phyloP scores from a whole-genome alignment of 495 filamentous ascomycete species.

The Tirmania nivea region DNA sequence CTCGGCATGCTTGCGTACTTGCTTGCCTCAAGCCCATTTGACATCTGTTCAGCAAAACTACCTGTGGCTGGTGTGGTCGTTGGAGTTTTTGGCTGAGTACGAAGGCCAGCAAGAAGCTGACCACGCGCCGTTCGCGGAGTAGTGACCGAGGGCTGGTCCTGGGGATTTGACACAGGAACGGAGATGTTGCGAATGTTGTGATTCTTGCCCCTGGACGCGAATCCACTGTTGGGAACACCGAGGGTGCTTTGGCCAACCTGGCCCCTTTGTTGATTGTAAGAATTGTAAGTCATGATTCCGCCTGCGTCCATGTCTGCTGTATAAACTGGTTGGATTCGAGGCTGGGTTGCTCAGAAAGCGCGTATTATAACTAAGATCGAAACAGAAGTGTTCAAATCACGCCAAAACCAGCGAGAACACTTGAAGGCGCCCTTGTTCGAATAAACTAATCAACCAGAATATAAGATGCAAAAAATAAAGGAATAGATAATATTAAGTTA shows the following conservation, averaged over 20 bases:
- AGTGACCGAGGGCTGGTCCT: constrained; percentile 21
- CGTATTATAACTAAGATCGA: too few species aligned
- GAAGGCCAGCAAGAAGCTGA: constrained; percentile 77
- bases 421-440: constrained; percentile 7
- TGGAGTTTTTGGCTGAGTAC: constrained; percentile 77
- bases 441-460: too few species aligned
- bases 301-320: constrained; percentile 68
- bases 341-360: too few species aligned
- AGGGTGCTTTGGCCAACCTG: constrained; percentile 21
- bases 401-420: not conserved
- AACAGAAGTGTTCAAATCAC: too few species aligned
- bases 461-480: constrained; percentile 5
- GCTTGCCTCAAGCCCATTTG: constrained; percentile 19
- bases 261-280: constrained; percentile 24
- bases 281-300: constrained; percentile 95
- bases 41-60: constrained; percentile 11
- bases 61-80: constrained; percentile 34
- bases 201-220: constrained; percentile 49
- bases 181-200: constrained; percentile 30
- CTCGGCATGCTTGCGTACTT: constrained; percentile 10
- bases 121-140: constrained; percentile 88
- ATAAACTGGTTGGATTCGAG: not conserved
- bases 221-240: constrained; percentile 38
- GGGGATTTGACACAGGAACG: constrained; percentile 12
- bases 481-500: not conserved